A percentile compares a stretch with the other conserved stretches of the same genome.
These are phyloP conservation scores for Heterobasidion occidentale DNA, from an alignment of 1,284 basidiomycete species.

Conservation along the genomic window DNA sequence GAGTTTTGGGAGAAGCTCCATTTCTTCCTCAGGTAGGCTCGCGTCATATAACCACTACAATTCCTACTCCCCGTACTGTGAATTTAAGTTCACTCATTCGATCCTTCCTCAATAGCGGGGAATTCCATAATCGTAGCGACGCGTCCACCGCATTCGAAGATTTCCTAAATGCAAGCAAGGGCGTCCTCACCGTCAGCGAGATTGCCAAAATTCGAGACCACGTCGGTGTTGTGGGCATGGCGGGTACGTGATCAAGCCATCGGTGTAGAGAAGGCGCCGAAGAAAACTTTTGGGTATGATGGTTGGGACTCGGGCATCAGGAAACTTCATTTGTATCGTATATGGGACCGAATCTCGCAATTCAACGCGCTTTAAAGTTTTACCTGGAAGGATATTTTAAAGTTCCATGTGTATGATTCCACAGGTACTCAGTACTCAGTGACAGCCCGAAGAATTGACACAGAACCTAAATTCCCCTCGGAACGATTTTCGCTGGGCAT, in stretches of 20 bases:
- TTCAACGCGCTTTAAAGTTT: too few species aligned
- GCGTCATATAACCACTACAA: not conserved
- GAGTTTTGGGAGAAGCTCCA: conserved; percentile 71
- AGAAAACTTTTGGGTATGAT: too few species aligned
- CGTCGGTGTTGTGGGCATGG: conserved; percentile 74
- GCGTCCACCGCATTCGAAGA: conserved; percentile 62
- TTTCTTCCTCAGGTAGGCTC: conserved; percentile 51
- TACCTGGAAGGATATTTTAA: too few species aligned
- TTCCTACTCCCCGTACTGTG: not conserved
- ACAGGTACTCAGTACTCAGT: too few species aligned
- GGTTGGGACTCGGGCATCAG: too few species aligned
- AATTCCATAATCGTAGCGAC: conserved; percentile 50
- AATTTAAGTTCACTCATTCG: not conserved
- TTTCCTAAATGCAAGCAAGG: conserved; percentile 68
- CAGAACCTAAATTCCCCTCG: too few species aligned
- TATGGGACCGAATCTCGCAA: too few species aligned
- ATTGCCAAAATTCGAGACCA: conserved; percentile 75
- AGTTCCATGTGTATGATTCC: too few species aligned
- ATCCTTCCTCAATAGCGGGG: conserved; percentile 28
- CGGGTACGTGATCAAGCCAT: conserved; percentile 42
- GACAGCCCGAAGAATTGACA: too few species aligned
- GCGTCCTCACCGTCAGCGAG: conserved; percentile 57
- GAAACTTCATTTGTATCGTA: too few species aligned
- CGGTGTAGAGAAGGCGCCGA: too few species aligned
- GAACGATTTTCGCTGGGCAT: too few species aligned